These are phyloP conservation scores for Candida ficus DNA, from an alignment of 805 yeast genomes.

Conservation along the genomic window DNA sequence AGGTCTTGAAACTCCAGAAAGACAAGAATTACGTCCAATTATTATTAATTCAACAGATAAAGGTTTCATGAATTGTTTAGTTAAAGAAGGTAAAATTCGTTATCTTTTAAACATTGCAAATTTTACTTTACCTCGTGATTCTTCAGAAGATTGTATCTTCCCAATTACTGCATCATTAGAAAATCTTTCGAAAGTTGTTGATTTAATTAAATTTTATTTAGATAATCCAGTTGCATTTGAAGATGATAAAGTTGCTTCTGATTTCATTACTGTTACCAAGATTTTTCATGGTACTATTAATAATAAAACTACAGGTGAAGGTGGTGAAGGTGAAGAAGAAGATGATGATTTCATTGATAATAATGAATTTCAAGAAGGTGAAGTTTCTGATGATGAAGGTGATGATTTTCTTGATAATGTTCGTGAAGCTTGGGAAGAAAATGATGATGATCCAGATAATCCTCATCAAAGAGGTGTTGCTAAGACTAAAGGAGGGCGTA, in stretches of 20 bases:
- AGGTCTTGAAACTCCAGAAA: too few species aligned
- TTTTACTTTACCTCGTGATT: constrained; percentile 35
- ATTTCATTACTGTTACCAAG: constrained; percentile 26
- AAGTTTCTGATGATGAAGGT: constrained; percentile 31
- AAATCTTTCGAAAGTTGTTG: constrained; percentile 30
- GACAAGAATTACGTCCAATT: constrained; percentile 10
- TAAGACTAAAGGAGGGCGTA: constrained; percentile 12
- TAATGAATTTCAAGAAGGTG: constrained; percentile 3
- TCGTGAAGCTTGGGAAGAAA: constrained; percentile 13
- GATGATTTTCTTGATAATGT: constrained; percentile 14
- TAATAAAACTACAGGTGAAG: too few species aligned
- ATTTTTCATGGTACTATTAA: not conserved
- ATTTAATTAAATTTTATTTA: constrained; percentile 39
- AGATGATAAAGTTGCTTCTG: constrained; percentile 30
- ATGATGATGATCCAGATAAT: not conserved
- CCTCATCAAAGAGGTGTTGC: constrained; percentile 22
- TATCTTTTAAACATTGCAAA: constrained; percentile 43
- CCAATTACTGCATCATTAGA: constrained; percentile 28
- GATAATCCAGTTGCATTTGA: constrained; percentile 31
- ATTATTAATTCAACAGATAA: constrained; percentile 19
- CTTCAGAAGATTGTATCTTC: constrained; percentile 37
- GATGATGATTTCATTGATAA: constrained; percentile 30
- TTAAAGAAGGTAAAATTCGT: constrained; percentile 45
- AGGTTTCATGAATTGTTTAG: constrained; percentile 25
- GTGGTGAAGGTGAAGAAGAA: too few species aligned